These are phyloP conservation scores for Hypoxylon lienhwacheense DNA, from an alignment of 495 filamentous ascomycete genomes.

Conservation along the genomic window DNA sequence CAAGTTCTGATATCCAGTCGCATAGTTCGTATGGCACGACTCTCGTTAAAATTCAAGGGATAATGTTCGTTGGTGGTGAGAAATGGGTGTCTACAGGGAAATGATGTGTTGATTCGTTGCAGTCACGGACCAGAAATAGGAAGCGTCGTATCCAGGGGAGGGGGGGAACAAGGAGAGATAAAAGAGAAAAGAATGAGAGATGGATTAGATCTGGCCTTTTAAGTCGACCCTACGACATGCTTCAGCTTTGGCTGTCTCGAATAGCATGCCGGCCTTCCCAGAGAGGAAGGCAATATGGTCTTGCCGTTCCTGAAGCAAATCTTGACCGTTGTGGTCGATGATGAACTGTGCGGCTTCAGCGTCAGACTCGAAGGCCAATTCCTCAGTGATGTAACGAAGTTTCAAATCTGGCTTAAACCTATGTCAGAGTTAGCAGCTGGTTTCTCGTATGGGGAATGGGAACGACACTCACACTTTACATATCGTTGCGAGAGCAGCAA, in stretches of 20 bases:
- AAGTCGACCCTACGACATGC: conserved; percentile 90
- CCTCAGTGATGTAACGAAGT: conserved; percentile 89
- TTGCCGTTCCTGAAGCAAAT: conserved; percentile 76
- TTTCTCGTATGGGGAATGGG: not conserved
- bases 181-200: conserved; percentile 24
- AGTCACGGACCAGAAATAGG: conserved; percentile 17
- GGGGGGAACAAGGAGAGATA: conserved; percentile 9
- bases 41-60: conserved; percentile 16
- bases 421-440: conserved; percentile 40
- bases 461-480: conserved; percentile 81
- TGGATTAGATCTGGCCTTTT: conserved; percentile 86
- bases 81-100: conserved; percentile 27
- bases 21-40: conserved; percentile 11
- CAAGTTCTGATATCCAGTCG: conserved; percentile 23
- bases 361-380: conserved; percentile 93
- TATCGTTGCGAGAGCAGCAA: conserved; percentile 84
- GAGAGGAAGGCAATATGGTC: conserved; percentile 74
- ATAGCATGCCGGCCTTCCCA: conserved; percentile 68
- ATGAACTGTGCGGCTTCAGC: conserved; percentile 88
- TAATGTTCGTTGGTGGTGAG: conserved; percentile 7
- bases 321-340: conserved; percentile 69
- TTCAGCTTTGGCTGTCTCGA: conserved; percentile 68
- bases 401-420: conserved; percentile 91
- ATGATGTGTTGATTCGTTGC: conserved; percentile 11
- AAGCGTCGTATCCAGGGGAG: conserved; percentile 16